Percentiles rank a stretch among this genome's conserved stretches.
Evolutionary conservation across 2,329 filamentous ascomycete species (phyloP).

Genomic region (Periconia sp.): DNA sequence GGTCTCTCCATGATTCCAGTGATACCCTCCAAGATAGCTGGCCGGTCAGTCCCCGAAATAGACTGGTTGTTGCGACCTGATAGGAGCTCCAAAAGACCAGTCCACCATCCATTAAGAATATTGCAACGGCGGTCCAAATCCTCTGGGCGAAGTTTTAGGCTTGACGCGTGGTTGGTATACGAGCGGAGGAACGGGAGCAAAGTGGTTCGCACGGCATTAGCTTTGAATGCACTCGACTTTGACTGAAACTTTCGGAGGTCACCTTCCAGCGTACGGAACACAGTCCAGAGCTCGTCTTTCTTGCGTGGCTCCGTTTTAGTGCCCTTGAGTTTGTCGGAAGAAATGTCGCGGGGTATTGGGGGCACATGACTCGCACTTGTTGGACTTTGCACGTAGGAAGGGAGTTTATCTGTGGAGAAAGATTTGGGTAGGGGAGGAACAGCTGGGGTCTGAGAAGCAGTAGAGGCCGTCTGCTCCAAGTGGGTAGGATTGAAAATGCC

Average conservation of each 20-base stretch:
- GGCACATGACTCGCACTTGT: constrained; percentile 43
- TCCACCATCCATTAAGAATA: constrained; percentile 92
- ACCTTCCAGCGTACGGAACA: constrained; percentile 67
- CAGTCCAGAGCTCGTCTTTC: constrained; percentile 70
- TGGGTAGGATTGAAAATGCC: constrained; percentile 31
- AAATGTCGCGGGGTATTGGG: constrained; percentile 46
- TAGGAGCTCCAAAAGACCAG: constrained; percentile 76
- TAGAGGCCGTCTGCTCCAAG: constrained; percentile 2
- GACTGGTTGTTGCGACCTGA: constrained; percentile 74
- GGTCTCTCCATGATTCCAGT: constrained; percentile 83
- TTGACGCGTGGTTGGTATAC: constrained; percentile 69
- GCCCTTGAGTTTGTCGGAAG: constrained; percentile 45
- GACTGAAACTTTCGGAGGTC: constrained; percentile 74
- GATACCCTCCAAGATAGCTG: constrained; percentile 75
- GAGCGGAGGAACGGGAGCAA: constrained; percentile 77
- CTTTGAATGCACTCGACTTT: constrained; percentile 73
- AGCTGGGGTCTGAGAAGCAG: constrained; percentile 27
- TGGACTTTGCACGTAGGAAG: constrained; percentile 37
- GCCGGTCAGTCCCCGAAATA: constrained; percentile 81
- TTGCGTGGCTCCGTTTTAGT: constrained; percentile 51
- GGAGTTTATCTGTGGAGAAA: constrained; percentile 52
- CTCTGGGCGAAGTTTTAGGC: constrained; percentile 68
- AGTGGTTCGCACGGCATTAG: constrained; percentile 70
- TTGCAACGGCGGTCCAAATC: constrained; percentile 78
- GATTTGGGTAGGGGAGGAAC: constrained; percentile 50